phyloP scores from a whole-genome alignment of 2,329 filamentous ascomycete species.

The Arthrinium phaeospermum region DNA sequence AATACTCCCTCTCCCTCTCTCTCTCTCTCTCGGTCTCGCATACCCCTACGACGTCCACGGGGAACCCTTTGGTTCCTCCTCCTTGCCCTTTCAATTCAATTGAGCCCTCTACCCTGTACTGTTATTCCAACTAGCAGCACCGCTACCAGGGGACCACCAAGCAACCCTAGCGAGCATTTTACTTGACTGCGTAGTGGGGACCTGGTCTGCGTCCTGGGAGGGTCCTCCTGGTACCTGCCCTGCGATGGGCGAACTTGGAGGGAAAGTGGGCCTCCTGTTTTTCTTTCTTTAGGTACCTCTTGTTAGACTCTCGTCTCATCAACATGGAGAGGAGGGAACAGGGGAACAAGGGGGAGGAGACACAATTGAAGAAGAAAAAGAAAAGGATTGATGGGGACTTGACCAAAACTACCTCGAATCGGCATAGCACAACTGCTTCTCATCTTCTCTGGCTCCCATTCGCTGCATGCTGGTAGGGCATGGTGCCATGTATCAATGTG shows the following conservation, averaged over 20 bases:
- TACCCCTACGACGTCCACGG: background rate
- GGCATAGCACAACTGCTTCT: background rate
- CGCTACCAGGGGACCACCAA: slow-evolving; percentile 13
- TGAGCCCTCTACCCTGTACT: slow-evolving; percentile 5
- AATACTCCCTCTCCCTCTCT: background rate
- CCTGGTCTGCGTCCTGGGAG: slow-evolving; percentile 1
- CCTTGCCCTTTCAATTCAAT: background rate
- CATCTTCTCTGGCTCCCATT: background rate
- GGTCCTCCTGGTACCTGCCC: slow-evolving; percentile 12
- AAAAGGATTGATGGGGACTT: slow-evolving; percentile 3
- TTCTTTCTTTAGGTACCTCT: slow-evolving; percentile 15
- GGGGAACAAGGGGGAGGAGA: background rate
- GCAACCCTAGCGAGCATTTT: slow-evolving; percentile 3
- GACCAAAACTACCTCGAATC: background rate
- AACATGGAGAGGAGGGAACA: background rate
- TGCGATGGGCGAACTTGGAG: background rate
- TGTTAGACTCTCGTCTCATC: slow-evolving; percentile 17
- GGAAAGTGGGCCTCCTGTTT: background rate
- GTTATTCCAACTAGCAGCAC: slow-evolving; percentile 1
- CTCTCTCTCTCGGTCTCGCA: background rate
- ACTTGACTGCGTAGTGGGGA: background rate
- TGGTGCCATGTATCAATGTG: background rate
- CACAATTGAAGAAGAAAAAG: background rate
- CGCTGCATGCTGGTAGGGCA: background rate
- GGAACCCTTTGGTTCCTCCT: background rate